Evolutionary conservation across 2,329 filamentous ascomycete species (phyloP).

Genomic region (Colletotrichum sp.): DNA sequence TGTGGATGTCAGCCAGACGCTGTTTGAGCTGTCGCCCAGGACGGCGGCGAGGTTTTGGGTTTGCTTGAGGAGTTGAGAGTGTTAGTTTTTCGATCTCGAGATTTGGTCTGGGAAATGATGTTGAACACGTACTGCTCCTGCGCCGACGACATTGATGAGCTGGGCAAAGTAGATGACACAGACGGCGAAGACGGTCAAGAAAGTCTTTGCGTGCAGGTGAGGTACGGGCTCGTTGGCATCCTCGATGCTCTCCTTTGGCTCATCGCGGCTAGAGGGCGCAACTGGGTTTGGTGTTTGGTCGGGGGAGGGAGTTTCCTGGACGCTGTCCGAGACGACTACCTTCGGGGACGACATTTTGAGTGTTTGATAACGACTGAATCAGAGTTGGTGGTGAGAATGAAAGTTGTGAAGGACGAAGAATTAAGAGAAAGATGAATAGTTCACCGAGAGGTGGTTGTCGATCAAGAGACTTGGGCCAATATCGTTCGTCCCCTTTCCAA

Average conservation of each 20-base stretch:
- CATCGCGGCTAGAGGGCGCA: background rate
- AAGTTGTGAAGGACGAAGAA: background rate
- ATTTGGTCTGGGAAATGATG: background rate
- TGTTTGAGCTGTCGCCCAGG: constrained; percentile 25
- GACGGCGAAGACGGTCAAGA: background rate
- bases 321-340: background rate
- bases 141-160: background rate
- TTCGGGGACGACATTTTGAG: background rate
- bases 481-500: background rate
- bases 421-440: background rate
- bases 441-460: background rate
- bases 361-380: background rate
- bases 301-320: background rate
- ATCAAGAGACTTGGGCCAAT: background rate
- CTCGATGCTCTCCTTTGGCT: background rate
- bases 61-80: constrained; percentile 27
- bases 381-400: background rate
- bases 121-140: background rate
- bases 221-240: background rate
- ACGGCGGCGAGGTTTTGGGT: constrained; percentile 32
- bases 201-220: background rate
- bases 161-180: background rate
- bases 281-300: background rate
- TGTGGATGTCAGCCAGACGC: constrained; percentile 37
- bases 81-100: background rate